These are phyloP conservation scores for Kentomonas sorsogonicus DNA, from an alignment of 208 protist genomes.

Conservation along the genomic window DNA sequence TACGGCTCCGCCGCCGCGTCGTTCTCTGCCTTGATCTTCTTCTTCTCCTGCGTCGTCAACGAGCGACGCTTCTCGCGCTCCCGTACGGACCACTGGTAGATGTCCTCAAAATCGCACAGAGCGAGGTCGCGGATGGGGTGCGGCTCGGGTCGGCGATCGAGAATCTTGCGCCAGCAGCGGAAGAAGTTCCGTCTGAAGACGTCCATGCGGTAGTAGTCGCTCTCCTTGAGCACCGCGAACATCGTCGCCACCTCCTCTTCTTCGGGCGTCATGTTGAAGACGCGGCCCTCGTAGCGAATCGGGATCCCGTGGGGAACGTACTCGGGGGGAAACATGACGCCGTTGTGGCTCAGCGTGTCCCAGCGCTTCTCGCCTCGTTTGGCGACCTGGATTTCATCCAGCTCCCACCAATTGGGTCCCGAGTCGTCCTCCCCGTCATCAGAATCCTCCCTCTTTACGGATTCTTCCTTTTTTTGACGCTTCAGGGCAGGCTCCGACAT, in stretches of 20 bases:
- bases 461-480: constrained; percentile 39
- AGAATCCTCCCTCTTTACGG: constrained; percentile 18
- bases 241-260: constrained; percentile 99
- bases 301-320: constrained; percentile 96
- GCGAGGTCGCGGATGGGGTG: constrained; percentile 93
- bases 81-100: constrained; percentile 89
- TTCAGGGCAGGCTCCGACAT: too few species aligned
- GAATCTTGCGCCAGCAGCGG: constrained; percentile 85
- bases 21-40: constrained; percentile 68
- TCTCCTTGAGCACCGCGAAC: constrained; percentile 93
- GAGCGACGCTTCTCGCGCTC: constrained; percentile 87
- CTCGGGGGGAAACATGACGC: constrained; percentile 95
- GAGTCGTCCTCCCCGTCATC: constrained; percentile 26
- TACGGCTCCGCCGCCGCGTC: constrained; percentile 87
- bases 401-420: constrained; percentile 76
- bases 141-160: constrained; percentile 61
- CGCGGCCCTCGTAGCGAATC: constrained; percentile 92
- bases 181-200: constrained; percentile 98
- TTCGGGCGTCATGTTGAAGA: constrained; percentile 90
- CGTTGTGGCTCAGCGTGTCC: constrained; percentile 95
- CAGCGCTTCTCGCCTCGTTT: constrained; percentile 85
- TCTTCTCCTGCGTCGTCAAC: constrained; percentile 93
- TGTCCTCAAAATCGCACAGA: constrained; percentile 95
- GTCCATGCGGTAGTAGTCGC: constrained; percentile 94
- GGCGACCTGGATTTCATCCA: constrained; percentile 63